Evolutionary conservation across 2,329 filamentous ascomycete species (phyloP), one percentile per base, ranked within the genome.

Genomic region (Pseudogymnoascus destructans): DNA sequence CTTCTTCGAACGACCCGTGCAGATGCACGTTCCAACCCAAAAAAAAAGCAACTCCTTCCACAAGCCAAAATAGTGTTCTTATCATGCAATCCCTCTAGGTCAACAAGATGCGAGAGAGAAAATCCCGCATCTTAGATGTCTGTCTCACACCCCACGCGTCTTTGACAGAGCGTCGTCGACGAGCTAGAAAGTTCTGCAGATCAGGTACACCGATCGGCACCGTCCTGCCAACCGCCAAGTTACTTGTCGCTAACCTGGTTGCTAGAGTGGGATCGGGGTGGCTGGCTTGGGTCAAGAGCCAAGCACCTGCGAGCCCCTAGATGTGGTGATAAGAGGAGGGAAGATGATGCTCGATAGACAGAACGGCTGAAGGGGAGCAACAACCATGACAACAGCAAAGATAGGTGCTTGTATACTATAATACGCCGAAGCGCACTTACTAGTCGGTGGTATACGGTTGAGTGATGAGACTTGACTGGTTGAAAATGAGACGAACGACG

Each of bases 11-110:
- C 42, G 10, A 25, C 42, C 42, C 42, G 13, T 27, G 15, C 21
- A 3, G 40, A 8, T 52, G 23, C 42, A 52, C 8, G 23, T 52
- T 11, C 42, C 23, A 27, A 25, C 40, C 10, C 3, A 36, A 52
- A 17, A 52, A 46, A 52, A 30, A 52, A 52, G 42, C 42, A 52
- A 52, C 42, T 52, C 11, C 25, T 52, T 52, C 30, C 42, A 52
- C 42, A 52, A 52, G 42, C 42, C 25, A 52, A 52, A 52, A 30
- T 46, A 30, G 4, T n/a, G 42, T 30, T 52, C 42, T 52, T 30
- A 30, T 52, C 23, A n/a, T 30, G 42, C 8, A 30, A 52, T 25
- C 42, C 23, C 23, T 52, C 42, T 52, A 17, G 42, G 42, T 17
- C n/a, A 52, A 52, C 4, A 7, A 49, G 13, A 27, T 49, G 23